phyloP scores from a whole-genome alignment of 345 rosid species.

The Camelina neglecta region DNA sequence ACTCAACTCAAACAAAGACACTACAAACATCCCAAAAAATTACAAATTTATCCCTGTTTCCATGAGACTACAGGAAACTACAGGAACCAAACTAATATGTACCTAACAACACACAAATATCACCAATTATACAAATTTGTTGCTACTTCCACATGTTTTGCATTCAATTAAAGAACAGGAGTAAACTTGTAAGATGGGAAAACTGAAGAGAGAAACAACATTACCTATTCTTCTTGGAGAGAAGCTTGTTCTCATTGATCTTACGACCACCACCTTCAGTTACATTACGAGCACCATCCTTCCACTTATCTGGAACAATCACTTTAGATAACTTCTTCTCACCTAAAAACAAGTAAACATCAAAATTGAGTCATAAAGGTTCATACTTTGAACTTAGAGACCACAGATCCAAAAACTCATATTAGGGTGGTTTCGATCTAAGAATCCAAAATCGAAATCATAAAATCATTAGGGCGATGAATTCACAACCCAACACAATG shows the following conservation, averaged over 20 bases:
- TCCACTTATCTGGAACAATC: slow-evolving; percentile 98
- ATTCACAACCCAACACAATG: not conserved
- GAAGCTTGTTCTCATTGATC: slow-evolving; percentile 97
- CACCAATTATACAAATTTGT: not conserved
- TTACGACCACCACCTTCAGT: slow-evolving; percentile 95
- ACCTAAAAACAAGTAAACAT: slow-evolving; percentile 51
- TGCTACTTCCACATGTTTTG: not conserved
- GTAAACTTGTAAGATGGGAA: not conserved
- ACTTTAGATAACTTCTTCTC: slow-evolving; percentile 95
- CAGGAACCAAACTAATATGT: not conserved
- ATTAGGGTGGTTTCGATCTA: slow-evolving; percentile 7
- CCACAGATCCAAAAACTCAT: slow-evolving; percentile 17
- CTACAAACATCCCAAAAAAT: not conserved
- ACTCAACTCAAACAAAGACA: not conserved
- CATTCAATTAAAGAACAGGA: not conserved
- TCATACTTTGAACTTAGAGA: not conserved
- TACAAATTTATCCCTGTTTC: not conserved
- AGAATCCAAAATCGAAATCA: not conserved
- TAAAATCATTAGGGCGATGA: no score
- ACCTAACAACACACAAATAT: not conserved
- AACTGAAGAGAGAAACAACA: not conserved
- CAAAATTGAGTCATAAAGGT: not conserved
- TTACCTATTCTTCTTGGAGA: slow-evolving; percentile 83
- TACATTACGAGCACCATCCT: slow-evolving; percentile 97
- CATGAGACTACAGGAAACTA: not conserved